A percentile compares a stretch with the other conserved stretches of the same genome.
Conservation (phyloP, 768 basidiomycete species). For the Galerina sulciceps region DNA sequence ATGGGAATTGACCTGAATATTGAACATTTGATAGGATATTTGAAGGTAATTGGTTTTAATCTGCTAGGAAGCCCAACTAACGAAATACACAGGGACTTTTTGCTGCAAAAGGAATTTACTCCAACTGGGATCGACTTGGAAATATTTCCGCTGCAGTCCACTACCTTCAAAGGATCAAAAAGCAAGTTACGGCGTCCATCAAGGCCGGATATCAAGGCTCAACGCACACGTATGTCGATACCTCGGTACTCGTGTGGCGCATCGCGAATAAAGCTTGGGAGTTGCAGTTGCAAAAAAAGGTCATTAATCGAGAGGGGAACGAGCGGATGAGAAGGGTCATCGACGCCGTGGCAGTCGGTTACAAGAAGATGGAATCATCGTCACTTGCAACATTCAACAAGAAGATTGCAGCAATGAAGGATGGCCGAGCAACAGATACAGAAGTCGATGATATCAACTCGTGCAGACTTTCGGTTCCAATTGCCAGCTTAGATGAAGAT, state of each 20-base stretch:
- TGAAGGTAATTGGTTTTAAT: constrained; percentile 26
- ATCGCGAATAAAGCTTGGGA: constrained; percentile 25
- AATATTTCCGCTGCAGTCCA: constrained; percentile 35
- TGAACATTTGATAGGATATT: constrained; percentile 37
- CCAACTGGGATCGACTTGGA: constrained; percentile 34
- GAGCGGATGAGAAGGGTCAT: neutral
- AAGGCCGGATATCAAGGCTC: constrained; percentile 27
- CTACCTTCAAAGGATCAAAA: constrained; percentile 32
- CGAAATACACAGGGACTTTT: constrained; percentile 15
- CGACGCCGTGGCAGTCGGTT: constrained; percentile 20
- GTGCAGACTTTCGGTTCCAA: neutral
- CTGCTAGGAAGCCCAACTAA: neutral
- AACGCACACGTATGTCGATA: constrained; percentile 27
- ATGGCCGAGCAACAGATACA: neutral
- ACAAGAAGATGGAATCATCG: constrained; percentile 24
- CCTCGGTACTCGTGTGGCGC: constrained; percentile 19
- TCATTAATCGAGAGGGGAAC: neutral
- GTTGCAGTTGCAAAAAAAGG: constrained; percentile 12
- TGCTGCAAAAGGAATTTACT: constrained; percentile 34
- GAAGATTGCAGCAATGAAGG: constrained; percentile 21
- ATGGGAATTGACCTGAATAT: constrained; percentile 43
- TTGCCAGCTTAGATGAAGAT: constrained; percentile 17
- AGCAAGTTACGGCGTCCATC: constrained; percentile 25
- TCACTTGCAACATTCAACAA: constrained; percentile 37
- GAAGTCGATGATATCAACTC: neutral